Percentiles rank a stretch among this genome's conserved stretches.
Conservation (phyloP, 176 grass and related monocot species). For the Thalia dealbata region DNA sequence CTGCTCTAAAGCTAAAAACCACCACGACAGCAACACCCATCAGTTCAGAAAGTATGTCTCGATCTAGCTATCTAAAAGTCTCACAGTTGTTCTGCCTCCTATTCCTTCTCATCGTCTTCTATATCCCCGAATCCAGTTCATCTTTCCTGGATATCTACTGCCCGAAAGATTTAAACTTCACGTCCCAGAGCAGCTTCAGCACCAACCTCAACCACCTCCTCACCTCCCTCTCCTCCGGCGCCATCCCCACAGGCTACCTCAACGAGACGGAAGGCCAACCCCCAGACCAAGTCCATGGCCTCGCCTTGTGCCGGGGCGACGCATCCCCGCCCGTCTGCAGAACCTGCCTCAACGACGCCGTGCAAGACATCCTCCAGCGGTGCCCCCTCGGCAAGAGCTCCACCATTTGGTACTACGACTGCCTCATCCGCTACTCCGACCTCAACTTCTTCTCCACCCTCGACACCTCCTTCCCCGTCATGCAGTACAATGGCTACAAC, state of each 20-base stretch:
- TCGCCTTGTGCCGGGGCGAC: slow-evolving; percentile 52
- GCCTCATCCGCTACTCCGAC: slow-evolving; percentile 37
- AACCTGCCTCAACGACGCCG: slow-evolving; percentile 22
- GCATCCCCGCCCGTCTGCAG: slow-evolving; percentile 11
- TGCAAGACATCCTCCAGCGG: background rate
- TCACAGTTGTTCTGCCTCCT: background rate
- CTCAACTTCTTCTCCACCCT: slow-evolving; percentile 21
- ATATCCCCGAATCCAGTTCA: background rate
- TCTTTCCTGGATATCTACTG: background rate
- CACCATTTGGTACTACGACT: slow-evolving; percentile 31
- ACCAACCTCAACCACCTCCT: slow-evolving; percentile 25
- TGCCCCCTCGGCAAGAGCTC: slow-evolving; percentile 24
- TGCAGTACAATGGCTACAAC: background rate
- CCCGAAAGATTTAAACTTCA: slow-evolving; percentile 27
- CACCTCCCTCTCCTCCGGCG: background rate
- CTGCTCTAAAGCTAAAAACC: no score
- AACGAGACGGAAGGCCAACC: background rate
- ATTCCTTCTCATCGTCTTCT: background rate
- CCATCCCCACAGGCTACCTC: slow-evolving; percentile 14
- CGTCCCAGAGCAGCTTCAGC: slow-evolving; percentile 25
- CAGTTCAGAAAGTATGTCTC: no score
- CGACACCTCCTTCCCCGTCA: slow-evolving; percentile 17
- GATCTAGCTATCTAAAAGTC: no score
- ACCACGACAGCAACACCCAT: no score
- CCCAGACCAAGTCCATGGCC: slow-evolving; percentile 22